Percentiles rank a stretch among this genome's conserved stretches.
These are phyloP conservation scores for Cyclospora cayetanensis DNA, from an alignment of 169 alveolate genomes.

Conservation along the genomic window DNA sequence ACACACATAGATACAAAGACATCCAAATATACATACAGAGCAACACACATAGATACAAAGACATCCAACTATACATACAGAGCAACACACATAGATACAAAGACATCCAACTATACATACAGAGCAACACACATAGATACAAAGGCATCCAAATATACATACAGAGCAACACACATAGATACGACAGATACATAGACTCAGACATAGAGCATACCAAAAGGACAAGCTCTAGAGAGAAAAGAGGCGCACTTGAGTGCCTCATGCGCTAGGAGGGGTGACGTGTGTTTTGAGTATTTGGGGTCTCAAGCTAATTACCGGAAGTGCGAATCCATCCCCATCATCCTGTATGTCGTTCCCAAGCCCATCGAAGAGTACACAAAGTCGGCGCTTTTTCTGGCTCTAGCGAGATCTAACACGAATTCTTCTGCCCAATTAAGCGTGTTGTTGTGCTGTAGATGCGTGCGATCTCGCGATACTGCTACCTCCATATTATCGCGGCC, in stretches of 20 bases:
- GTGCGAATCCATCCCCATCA: constrained; percentile 63
- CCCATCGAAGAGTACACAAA: constrained; percentile 79
- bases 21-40: neutral
- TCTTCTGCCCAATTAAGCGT: constrained; percentile 72
- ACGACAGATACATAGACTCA: no score
- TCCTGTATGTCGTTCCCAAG: constrained; percentile 76
- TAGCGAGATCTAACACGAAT: constrained; percentile 78
- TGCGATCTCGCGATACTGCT: constrained; percentile 7
- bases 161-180: neutral
- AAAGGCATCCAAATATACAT: neutral
- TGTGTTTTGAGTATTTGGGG: no score
- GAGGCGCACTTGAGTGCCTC: no score
- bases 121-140: neutral
- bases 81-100: neutral
- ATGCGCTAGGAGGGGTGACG: no score
- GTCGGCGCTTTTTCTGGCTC: constrained; percentile 82
- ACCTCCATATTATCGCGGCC: neutral
- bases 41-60: neutral
- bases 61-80: neutral
- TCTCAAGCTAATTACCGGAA: constrained; percentile 27
- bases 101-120: neutral
- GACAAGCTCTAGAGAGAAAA: no score
- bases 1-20: neutral
- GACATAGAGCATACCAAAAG: no score
- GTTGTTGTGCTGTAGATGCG: constrained; percentile 35